Evolutionary conservation across 768 basidiomycete species (phyloP), one percentile per base, ranked within the genome.

Genomic region (Mycena venus): DNA sequence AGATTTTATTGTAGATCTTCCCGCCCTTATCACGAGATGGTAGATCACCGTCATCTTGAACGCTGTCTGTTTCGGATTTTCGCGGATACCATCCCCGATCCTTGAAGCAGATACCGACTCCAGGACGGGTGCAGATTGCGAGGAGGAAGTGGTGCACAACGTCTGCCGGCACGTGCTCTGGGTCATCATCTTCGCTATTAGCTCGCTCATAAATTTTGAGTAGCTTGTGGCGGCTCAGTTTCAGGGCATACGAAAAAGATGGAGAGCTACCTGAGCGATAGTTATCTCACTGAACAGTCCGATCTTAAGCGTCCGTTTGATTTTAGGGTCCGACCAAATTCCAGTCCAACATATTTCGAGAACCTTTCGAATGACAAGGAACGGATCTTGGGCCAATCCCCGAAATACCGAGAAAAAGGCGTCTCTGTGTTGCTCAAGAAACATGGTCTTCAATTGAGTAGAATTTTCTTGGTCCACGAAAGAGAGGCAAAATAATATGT

Each of bases 41-140:
- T 1, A 77, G 78, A 0, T 83, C 83, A 27, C 86, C 85, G 0
- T 88, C 89, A 29, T 83, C 85, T 11, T 86, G 82, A 3, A 75
- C 64, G 21, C 82, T 83, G 21, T 88, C 88, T 3, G 82, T 80
- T 73, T 93, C 93, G 3, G 72, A 73, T 32, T 67, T 77, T 8
- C 95, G 91, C 4, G 91, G 91, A 77, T 98, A 99, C 97, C 97
- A 99, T 3, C 97, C 97, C 10, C 90, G 88, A 78, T 97, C 96
- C 63, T 86, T 91, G 84, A 98, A 98, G 79, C 97, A 99, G 17
- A 98, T 87, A 0, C 97, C 97, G 15, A 87, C 84, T 0, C 97
- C 96, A 0, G 95, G 94, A 29, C 90, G 91, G 0, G 95, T 94
- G 77, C 94, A 95, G 34, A 96, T 91, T 2, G 93, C 94, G 31